phyloP scores from a whole-genome alignment of 176 grass and related monocot genomes.

The Luzula sylvatica region DNA sequence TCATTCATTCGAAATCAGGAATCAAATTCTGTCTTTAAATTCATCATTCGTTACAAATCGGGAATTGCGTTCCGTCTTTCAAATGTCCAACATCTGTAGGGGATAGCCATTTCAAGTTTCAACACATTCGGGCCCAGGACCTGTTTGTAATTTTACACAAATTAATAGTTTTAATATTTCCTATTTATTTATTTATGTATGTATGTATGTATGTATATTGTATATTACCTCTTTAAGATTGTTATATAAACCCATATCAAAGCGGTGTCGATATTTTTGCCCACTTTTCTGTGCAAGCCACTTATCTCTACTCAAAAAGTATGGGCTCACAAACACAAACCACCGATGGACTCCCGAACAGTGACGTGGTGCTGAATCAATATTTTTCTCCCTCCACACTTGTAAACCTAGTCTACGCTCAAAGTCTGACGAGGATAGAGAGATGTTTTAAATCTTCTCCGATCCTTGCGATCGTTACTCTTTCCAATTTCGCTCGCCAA shows the following conservation, averaged over 20 bases:
- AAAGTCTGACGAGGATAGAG: too few relatives aligned
- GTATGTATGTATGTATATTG: too few relatives aligned
- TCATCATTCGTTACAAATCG: conserved; percentile 46
- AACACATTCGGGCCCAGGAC: conserved; percentile 72
- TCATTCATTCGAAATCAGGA: not conserved
- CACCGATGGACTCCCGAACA: too few relatives aligned
- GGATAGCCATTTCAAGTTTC: conserved; percentile 73
- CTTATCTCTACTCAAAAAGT: too few relatives aligned
- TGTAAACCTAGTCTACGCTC: too few relatives aligned
- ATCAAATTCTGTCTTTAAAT: not conserved
- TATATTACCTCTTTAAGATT: conserved; percentile 62
- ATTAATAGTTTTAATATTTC: not conserved
- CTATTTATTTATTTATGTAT: not conserved
- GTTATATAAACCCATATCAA: conserved; percentile 64
- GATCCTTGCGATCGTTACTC: too few relatives aligned
- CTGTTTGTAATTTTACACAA: conserved; percentile 28
- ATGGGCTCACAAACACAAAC: too few relatives aligned
- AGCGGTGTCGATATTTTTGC: conserved; percentile 64
- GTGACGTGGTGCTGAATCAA: too few relatives aligned
- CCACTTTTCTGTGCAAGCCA: conserved; percentile 97
- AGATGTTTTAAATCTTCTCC: too few relatives aligned
- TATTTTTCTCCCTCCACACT: too few relatives aligned
- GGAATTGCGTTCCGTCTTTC: conserved; percentile 71
- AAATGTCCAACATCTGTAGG: conserved; percentile 55
- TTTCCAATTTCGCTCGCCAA: too few relatives aligned